phyloP scores from a whole-genome alignment of 1,139 yeast species.

The Nakaseomyces sp. region DNA sequence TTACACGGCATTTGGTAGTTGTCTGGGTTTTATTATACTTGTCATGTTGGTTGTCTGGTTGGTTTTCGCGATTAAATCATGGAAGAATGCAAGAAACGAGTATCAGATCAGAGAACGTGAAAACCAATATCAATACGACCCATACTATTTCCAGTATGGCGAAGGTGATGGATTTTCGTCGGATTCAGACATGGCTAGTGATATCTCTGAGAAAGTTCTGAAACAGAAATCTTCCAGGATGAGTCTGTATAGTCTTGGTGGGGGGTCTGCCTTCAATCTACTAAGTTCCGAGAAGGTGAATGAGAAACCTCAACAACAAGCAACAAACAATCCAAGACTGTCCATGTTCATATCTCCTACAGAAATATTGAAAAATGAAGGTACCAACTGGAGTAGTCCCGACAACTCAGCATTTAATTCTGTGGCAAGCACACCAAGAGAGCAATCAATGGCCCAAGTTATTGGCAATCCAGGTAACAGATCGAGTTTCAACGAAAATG shows the following conservation, averaged over 20 bases:
- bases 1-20: conserved; percentile 64
- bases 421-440: conserved; percentile 8
- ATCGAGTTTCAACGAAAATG: background rate
- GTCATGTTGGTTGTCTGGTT: conserved; percentile 14
- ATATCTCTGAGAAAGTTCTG: conserved; percentile 20
- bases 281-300: conserved; percentile 7
- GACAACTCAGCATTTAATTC: conserved; percentile 7
- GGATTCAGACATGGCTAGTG: conserved; percentile 13
- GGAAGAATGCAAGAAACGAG: conserved; percentile 23
- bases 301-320: background rate
- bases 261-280: conserved; percentile 11
- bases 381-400: conserved; percentile 7
- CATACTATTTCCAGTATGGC: conserved; percentile 13
- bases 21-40: conserved; percentile 36
- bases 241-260: conserved; percentile 22
- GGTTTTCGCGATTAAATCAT: conserved; percentile 15
- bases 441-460: conserved; percentile 7
- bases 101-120: conserved; percentile 15
- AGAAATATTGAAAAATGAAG: conserved; percentile 21
- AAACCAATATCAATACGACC: conserved; percentile 17
- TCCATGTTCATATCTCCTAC: conserved; percentile 35
- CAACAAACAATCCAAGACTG: conserved; percentile 14
- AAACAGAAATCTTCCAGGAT: conserved; percentile 15
- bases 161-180: conserved; percentile 7
- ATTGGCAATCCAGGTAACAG: conserved; percentile 1